Percentiles rank a stretch among this genome's conserved stretches.
Conservation (phyloP, 2,329 filamentous ascomycete species). For the Diaporthe sp. region DNA sequence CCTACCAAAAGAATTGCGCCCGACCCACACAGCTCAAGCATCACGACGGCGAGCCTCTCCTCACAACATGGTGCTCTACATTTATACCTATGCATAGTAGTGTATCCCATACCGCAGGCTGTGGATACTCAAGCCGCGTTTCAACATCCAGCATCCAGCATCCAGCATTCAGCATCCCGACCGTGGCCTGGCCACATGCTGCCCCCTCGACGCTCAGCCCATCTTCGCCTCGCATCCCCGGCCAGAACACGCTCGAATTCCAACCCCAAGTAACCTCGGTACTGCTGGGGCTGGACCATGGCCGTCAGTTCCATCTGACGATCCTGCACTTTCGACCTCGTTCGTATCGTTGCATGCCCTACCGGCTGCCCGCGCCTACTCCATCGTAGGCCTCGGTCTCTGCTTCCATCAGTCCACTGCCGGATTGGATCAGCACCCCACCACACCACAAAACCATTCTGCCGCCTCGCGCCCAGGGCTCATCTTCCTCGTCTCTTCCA, state of each 20-base stretch:
- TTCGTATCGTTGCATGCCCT: background rate
- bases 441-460: conserved; percentile 9
- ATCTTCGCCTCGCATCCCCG: background rate
- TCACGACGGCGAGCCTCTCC: background rate
- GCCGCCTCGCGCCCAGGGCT: background rate
- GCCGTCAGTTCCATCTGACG: background rate
- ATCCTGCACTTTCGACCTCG: background rate
- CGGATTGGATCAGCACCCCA: background rate
- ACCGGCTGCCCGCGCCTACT: background rate
- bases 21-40: background rate
- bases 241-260: background rate
- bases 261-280: background rate
- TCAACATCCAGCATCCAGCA: background rate
- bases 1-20: background rate
- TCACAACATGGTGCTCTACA: background rate
- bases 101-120: background rate
- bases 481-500: background rate
- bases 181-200: background rate
- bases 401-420: conserved; percentile 1
- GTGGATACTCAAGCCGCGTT: background rate
- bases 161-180: background rate
- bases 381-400: conserved; percentile 8
- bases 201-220: background rate
- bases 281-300: conserved; percentile 1
- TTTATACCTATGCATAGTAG: background rate